These are phyloP conservation scores for Knufia fluminis DNA, from an alignment of 2,329 filamentous ascomycete species.

Conservation along the genomic window DNA sequence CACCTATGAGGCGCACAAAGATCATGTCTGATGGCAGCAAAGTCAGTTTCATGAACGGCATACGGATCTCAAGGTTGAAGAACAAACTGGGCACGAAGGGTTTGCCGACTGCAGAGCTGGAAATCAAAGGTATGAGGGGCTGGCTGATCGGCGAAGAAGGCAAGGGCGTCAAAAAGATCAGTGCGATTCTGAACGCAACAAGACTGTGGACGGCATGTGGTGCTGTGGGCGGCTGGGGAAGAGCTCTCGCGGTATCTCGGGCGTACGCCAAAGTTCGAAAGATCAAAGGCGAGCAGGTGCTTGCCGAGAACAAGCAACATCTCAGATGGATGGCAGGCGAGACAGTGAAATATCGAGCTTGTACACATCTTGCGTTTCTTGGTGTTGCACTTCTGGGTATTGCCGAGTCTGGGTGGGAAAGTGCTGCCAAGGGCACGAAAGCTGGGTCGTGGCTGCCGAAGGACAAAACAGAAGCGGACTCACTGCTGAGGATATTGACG, in stretches of 20 bases:
- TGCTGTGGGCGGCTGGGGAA: constrained; percentile 21
- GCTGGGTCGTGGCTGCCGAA: constrained; percentile 13
- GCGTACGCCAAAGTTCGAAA: constrained; percentile 23
- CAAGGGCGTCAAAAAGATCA: constrained; percentile 53
- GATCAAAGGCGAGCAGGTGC: constrained; percentile 31
- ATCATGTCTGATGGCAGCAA: constrained; percentile 11
- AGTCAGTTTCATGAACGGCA: constrained; percentile 50
- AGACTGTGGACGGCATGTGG: constrained; percentile 23
- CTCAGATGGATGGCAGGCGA: constrained; percentile 20
- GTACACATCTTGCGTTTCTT: constrained; percentile 23
- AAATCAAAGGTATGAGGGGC: constrained; percentile 47
- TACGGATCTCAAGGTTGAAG: constrained; percentile 57
- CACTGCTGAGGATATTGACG: constrained; percentile 14
- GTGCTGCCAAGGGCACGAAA: constrained; percentile 7
- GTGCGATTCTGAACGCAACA: constrained; percentile 55
- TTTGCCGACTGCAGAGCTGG: constrained; percentile 59
- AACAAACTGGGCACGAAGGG: constrained; percentile 57
- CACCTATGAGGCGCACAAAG: constrained; percentile 46
- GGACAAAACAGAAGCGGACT: constrained; percentile 10
- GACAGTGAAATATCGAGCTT: constrained; percentile 22
- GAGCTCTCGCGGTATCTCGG: constrained; percentile 22
- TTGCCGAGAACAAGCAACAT: constrained; percentile 22
- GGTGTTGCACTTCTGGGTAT: constrained; percentile 22
- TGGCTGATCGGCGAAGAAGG: constrained; percentile 55
- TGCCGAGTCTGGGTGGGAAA: constrained; percentile 26